phyloP scores from a whole-genome alignment of 805 yeast genomes.

The Ogataea salicorniae region DNA sequence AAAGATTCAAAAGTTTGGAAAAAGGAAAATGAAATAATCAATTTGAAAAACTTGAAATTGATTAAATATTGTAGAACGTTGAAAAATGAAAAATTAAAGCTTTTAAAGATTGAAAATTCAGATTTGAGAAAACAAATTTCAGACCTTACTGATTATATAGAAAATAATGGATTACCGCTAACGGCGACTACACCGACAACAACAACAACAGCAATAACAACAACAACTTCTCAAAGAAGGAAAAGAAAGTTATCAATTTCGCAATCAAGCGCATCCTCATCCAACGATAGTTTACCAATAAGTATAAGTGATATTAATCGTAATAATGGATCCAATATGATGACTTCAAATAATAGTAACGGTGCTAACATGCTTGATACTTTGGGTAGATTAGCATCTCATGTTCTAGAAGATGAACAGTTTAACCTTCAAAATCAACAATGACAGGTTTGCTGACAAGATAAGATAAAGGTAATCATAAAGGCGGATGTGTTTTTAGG shows the following conservation, averaged over 20 bases:
- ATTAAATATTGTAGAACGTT: conserved; percentile 27
- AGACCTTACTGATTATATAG: background rate
- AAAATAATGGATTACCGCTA: background rate
- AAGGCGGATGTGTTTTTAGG: too few species aligned
- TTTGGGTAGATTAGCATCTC: conserved; percentile 31
- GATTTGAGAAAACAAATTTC: conserved; percentile 21
- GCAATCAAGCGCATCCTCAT: background rate
- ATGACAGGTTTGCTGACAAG: too few species aligned
- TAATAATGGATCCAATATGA: background rate
- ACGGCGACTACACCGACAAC: background rate
- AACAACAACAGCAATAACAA: conserved; percentile 2
- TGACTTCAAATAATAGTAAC: background rate
- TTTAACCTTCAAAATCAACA: conserved; percentile 1
- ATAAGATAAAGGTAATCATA: too few species aligned
- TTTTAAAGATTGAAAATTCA: conserved; percentile 24
- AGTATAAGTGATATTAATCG: background rate
- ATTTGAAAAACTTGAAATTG: conserved; percentile 27
- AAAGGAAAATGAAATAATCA: conserved; percentile 28
- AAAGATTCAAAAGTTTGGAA: conserved; percentile 21
- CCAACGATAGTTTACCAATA: conserved; percentile 1
- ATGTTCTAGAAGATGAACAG: conserved; percentile 30
- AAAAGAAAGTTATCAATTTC: background rate
- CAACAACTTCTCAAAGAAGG: background rate
- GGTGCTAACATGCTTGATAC: conserved; percentile 28
- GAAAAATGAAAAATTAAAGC: conserved; percentile 27